These are phyloP conservation scores for Penicillium paneum DNA, from an alignment of 2,329 filamentous ascomycete species.

Conservation along the genomic window DNA sequence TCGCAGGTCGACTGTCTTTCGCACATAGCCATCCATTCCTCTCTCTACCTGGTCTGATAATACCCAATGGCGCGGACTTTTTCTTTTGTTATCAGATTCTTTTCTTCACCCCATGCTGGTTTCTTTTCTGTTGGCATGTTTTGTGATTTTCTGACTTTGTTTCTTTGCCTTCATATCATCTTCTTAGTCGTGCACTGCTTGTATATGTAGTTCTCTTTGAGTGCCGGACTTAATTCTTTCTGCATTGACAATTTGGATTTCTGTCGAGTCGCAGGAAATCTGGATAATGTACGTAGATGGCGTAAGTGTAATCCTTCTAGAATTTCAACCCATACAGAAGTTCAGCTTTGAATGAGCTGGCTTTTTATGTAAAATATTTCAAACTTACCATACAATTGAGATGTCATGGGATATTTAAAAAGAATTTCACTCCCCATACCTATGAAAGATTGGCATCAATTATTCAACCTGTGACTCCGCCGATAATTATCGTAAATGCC, in stretches of 20 bases:
- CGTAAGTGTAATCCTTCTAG: background rate
- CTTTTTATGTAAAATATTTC: background rate
- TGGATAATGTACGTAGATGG: background rate
- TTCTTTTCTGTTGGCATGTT: background rate
- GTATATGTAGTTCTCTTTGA: background rate
- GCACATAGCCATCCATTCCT: slow-evolving; percentile 21
- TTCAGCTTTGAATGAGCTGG: background rate
- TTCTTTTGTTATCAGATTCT: slow-evolving; percentile 5
- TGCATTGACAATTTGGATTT: background rate
- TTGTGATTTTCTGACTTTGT: background rate
- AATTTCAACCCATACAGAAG: background rate
- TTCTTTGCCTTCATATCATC: slow-evolving; percentile 1
- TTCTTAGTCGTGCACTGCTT: background rate
- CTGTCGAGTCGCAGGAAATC: background rate
- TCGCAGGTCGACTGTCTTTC: slow-evolving; percentile 31
- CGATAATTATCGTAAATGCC: slow-evolving; percentile 14
- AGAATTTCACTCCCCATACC: slow-evolving; percentile 3
- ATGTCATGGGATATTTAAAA: background rate
- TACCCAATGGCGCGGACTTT: slow-evolving; percentile 20
- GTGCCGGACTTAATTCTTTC: background rate
- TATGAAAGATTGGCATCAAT: slow-evolving; percentile 11
- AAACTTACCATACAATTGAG: background rate
- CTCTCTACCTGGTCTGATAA: slow-evolving; percentile 17
- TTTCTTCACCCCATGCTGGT: background rate
- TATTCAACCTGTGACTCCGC: slow-evolving; percentile 17